Percentiles rank a stretch among this genome's conserved stretches.
Conservation (phyloP, 441 rosid species). For the Cnidoscolus chayamansa region DNA sequence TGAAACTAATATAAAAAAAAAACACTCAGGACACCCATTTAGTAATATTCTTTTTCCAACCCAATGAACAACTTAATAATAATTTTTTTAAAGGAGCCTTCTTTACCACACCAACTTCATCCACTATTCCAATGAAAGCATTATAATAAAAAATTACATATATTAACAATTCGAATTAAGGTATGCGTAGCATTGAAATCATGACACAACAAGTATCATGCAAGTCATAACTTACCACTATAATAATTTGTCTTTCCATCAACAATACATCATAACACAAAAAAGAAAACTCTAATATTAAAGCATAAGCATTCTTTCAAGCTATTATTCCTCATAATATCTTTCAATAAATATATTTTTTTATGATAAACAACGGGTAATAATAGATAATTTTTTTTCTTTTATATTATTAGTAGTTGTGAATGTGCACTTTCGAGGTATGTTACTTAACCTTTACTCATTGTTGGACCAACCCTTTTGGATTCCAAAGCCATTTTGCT, state of each 20-base stretch:
- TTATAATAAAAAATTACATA: too few relatives aligned
- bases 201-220: neutral
- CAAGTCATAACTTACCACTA: neutral
- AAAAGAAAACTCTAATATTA: neutral
- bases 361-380: too few relatives aligned
- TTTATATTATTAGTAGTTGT: neutral
- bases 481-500: slow-evolving; percentile 7
- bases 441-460: slow-evolving; percentile 38
- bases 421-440: slow-evolving; percentile 17
- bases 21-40: too few relatives aligned
- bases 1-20: too few relatives aligned
- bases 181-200: too few relatives aligned
- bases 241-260: neutral
- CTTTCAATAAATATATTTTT: neutral
- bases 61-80: too few relatives aligned
- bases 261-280: neutral
- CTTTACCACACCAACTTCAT: too few relatives aligned
- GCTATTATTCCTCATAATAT: neutral
- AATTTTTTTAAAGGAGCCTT: too few relatives aligned
- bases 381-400: neutral
- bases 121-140: too few relatives aligned
- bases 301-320: neutral
- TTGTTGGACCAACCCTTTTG: slow-evolving; percentile 18
- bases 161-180: too few relatives aligned
- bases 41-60: too few relatives aligned